Evolutionary conservation across 2,329 filamentous ascomycete species (phyloP).

Genomic region (Aspergillus fumigatus): DNA sequence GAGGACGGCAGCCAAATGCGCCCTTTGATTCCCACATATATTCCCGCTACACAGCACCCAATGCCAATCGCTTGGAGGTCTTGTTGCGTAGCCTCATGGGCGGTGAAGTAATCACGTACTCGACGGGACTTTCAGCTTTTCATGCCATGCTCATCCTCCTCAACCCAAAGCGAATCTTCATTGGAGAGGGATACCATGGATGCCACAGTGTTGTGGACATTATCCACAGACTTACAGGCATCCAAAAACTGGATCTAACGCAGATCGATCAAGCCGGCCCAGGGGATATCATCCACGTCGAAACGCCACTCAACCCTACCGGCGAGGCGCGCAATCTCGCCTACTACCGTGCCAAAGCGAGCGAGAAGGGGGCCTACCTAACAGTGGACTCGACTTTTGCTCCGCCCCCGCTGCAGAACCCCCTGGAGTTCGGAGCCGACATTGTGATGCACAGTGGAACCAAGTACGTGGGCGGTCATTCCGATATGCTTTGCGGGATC

Average conservation of each 20-base stretch:
- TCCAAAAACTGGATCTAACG: constrained; percentile 67
- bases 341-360: constrained; percentile 66
- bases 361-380: constrained; percentile 64
- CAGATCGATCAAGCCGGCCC: constrained; percentile 59
- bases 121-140: constrained; percentile 79
- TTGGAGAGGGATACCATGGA: constrained; percentile 85
- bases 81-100: constrained; percentile 69
- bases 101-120: constrained; percentile 66
- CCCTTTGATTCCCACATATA: constrained; percentile 59
- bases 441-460: constrained; percentile 86
- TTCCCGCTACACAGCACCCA: constrained; percentile 74
- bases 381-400: constrained; percentile 87
- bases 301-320: constrained; percentile 87
- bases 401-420: constrained; percentile 80
- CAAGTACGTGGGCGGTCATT: constrained; percentile 93
- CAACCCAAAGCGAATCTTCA: constrained; percentile 76
- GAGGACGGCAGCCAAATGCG: constrained; percentile 25
- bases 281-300: constrained; percentile 81
- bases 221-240: constrained; percentile 68
- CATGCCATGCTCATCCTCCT: constrained; percentile 77
- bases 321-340: constrained; percentile 71
- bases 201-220: constrained; percentile 80
- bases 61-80: constrained; percentile 78
- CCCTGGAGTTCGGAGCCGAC: constrained; percentile 74
- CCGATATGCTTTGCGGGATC: constrained; percentile 84